phyloP scores from a whole-genome alignment of 371 early-diverging fungal species.

The Catenaria anguillulae region DNA sequence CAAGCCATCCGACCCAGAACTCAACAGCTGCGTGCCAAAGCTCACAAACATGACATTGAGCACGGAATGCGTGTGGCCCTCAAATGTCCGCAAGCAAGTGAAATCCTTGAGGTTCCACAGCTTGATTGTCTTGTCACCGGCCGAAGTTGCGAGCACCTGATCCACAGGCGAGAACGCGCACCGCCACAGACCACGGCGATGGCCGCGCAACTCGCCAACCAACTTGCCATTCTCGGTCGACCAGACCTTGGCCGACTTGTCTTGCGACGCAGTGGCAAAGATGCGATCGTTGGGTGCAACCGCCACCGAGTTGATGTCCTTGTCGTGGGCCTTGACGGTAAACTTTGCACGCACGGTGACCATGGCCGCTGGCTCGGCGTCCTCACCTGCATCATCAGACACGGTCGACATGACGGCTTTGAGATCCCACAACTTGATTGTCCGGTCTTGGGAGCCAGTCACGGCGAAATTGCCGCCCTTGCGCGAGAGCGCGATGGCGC shows the following conservation, averaged over 20 bases:
- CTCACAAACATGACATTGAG: slow-evolving; percentile 68
- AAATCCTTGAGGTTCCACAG: slow-evolving; percentile 82
- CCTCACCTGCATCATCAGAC: slow-evolving; percentile 9
- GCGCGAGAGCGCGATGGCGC: slow-evolving; percentile 56
- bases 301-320: slow-evolving; percentile 89
- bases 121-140: slow-evolving; percentile 85
- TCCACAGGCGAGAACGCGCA: slow-evolving; percentile 81
- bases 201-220: slow-evolving; percentile 76
- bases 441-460: slow-evolving; percentile 83
- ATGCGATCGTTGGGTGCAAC: slow-evolving; percentile 81
- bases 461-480: slow-evolving; percentile 51
- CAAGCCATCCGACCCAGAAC: slow-evolving; percentile 80
- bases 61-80: slow-evolving; percentile 90
- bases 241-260: slow-evolving; percentile 91
- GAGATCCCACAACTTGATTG: slow-evolving; percentile 82
- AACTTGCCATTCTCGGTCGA: slow-evolving; percentile 62
- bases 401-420: background rate
- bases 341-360: slow-evolving; percentile 45
- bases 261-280: slow-evolving; percentile 94
- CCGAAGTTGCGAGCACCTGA: slow-evolving; percentile 73
- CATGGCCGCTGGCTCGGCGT: slow-evolving; percentile 28
- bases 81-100: slow-evolving; percentile 78
- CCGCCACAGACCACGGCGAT: slow-evolving; percentile 89
- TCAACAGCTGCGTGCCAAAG: slow-evolving; percentile 71
- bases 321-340: slow-evolving; percentile 91